Conservation (phyloP, 1,284 basidiomycete species). For the Schizophyllum amplum region DNA sequence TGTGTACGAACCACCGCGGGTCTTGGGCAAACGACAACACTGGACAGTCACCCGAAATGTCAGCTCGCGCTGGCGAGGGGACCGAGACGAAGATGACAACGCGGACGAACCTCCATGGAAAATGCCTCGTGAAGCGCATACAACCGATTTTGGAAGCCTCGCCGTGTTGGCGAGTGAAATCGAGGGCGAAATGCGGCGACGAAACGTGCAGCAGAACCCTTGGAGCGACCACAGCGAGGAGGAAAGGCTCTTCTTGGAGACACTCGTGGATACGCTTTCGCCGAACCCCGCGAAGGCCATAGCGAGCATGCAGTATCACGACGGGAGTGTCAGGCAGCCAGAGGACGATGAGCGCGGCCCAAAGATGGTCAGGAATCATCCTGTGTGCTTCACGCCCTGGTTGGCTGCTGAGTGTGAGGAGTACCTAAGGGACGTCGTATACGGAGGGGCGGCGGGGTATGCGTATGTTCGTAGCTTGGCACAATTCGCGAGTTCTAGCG, state of each 20-base stretch:
- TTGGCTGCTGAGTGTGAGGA: conserved; percentile 46
- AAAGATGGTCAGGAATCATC: conserved; percentile 11
- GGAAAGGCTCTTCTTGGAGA: conserved; percentile 24
- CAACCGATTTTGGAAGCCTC: conserved; percentile 55
- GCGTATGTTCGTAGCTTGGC: conserved; percentile 69
- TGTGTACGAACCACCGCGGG: conserved; percentile 12
- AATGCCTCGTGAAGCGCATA: conserved; percentile 38
- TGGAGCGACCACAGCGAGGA: conserved; percentile 23
- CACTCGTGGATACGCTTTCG: conserved; percentile 29
- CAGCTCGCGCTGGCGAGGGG: background rate
- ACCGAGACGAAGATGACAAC: conserved; percentile 15
- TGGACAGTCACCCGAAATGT: background rate
- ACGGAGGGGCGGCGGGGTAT: conserved; percentile 64
- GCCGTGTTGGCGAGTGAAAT: conserved; percentile 40
- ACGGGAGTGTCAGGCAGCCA: conserved; percentile 2
- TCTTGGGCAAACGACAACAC: conserved; percentile 21
- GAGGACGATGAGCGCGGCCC: conserved; percentile 4
- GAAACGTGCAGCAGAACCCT: conserved; percentile 9
- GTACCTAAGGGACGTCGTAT: conserved; percentile 61
- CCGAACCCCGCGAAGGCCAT: conserved; percentile 7
- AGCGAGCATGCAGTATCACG: background rate
- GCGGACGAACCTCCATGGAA: conserved; percentile 28
- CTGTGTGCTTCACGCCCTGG: conserved; percentile 38
- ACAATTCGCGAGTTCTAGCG: conserved; percentile 39
- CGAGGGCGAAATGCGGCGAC: conserved; percentile 36